Evolutionary conservation across 1,284 basidiomycete genomes (phyloP).

Genomic region (Coniferiporia weirii): DNA sequence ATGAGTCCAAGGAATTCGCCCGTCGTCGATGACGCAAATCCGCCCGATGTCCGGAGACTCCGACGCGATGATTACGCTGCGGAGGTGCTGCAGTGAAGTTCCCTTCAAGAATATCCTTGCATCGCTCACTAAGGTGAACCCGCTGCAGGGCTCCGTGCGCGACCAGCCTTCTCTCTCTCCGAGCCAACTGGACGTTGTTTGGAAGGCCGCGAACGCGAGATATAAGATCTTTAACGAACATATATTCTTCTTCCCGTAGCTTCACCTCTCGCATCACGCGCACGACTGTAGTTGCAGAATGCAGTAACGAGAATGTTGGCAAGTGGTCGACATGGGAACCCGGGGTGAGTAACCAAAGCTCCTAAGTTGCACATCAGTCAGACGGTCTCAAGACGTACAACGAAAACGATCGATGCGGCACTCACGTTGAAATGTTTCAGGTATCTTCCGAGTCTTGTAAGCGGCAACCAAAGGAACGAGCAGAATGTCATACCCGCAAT

Average conservation of each 20-base stretch:
- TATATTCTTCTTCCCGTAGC: constrained; percentile 77
- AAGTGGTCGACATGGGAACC: constrained; percentile 64
- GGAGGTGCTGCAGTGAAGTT: background rate
- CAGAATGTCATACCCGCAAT: constrained; percentile 60
- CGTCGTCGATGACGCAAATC: constrained; percentile 2
- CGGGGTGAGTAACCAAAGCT: constrained; percentile 63
- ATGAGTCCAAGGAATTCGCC: constrained; percentile 16
- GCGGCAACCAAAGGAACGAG: constrained; percentile 69
- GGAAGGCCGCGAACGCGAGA: constrained; percentile 58
- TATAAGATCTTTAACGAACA: constrained; percentile 58
- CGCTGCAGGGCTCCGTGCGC: constrained; percentile 53
- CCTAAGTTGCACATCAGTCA: constrained; percentile 33
- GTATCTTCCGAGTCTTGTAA: constrained; percentile 69
- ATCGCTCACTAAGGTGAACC: constrained; percentile 10
- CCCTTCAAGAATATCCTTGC: constrained; percentile 1
- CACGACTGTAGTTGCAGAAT: constrained; percentile 64
- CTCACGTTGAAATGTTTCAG: constrained; percentile 71
- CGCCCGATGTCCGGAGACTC: background rate
- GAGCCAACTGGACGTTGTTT: constrained; percentile 44
- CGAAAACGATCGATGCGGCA: background rate
- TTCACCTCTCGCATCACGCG: constrained; percentile 79
- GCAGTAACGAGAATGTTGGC: constrained; percentile 58
- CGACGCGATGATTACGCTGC: background rate
- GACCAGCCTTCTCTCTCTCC: constrained; percentile 67
- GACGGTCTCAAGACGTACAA: constrained; percentile 23